Conservation (phyloP, 106 monocot genomes). For the Cymbidium sinense region DNA sequence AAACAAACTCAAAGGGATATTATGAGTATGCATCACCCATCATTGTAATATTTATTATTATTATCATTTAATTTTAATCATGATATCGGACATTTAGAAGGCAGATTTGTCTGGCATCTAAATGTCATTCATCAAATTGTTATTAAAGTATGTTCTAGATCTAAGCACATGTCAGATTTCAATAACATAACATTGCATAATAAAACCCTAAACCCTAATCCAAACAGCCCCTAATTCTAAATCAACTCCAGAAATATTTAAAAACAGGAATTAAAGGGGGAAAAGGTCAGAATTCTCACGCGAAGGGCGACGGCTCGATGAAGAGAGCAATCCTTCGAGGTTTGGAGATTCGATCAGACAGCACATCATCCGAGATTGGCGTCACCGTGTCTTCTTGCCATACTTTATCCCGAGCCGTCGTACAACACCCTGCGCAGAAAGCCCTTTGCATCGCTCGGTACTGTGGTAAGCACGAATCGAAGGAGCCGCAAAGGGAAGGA, state of each 20-base stretch:
- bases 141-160: no score
- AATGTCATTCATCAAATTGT: no score
- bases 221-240: background rate
- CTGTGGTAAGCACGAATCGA: no score
- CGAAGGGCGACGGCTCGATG: conserved; percentile 52
- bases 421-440: background rate
- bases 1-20: no score
- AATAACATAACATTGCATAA: no score
- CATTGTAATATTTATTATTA: no score
- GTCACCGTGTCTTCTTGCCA: conserved; percentile 2
- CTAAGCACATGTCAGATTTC: no score
- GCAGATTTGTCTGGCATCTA: no score
- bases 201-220: no score
- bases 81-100: no score
- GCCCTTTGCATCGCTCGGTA: background rate
- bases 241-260: background rate
- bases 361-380: conserved; percentile 8
- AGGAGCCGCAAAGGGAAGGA: background rate
- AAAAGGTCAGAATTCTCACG: conserved; percentile 19
- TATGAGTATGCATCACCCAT: no score
- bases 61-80: no score
- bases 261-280: background rate
- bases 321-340: conserved; percentile 44
- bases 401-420: background rate
- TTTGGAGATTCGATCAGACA: conserved; percentile 4